Base-by-base conservation (phyloP, 805 yeast species). In the Saturnispora gosingensis region DNA sequence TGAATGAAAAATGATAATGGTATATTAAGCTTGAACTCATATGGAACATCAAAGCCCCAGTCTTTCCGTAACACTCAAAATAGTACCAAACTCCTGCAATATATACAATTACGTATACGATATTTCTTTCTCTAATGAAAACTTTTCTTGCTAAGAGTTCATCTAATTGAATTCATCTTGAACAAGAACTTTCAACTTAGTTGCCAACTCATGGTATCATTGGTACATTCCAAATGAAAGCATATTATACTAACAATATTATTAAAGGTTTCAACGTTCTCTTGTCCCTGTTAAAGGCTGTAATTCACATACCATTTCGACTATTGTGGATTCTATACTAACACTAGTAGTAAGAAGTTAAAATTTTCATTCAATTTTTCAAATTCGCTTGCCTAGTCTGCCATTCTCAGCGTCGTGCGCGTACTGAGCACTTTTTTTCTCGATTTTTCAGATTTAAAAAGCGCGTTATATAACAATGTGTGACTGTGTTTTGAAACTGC, bases 401-500 rank as follows among this genome's bases (percentile, higher is more conserved):
- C 44, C 44, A 40, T 40, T 40, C 30, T 27, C 16, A 11, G 35
- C 18, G 42, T 16, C 22, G 47, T 35, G 44, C 44, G 27, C 44
- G 44, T 9, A 40, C 27, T 40, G 44, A 40, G 44, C 44, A 40
- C 22, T 40, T 27, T 40, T 40, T 40, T 40, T 40, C 34, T 30
- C 11, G 34, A 30, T 30, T 49, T 43, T 45, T 45, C 43, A 32
- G 35, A 25, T 32, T 9, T 24, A 38, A 24, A 43, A 43, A 3
- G 16, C 28, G 10, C 18, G 43, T 27, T 13, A 7, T 4, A 22
- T 30, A 15, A 9, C 1, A 11, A 4, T 7, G 22, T 36, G 44
- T 43, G 51, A 43, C 51, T 49, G 44, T 15, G 30, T 28, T 38
- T 43, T 43, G 43, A n/a, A 5, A 27, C 9, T 16, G 46, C 46